phyloP scores from a whole-genome alignment of 2,329 filamentous ascomycete genomes.

The Sporothrix phasma region DNA sequence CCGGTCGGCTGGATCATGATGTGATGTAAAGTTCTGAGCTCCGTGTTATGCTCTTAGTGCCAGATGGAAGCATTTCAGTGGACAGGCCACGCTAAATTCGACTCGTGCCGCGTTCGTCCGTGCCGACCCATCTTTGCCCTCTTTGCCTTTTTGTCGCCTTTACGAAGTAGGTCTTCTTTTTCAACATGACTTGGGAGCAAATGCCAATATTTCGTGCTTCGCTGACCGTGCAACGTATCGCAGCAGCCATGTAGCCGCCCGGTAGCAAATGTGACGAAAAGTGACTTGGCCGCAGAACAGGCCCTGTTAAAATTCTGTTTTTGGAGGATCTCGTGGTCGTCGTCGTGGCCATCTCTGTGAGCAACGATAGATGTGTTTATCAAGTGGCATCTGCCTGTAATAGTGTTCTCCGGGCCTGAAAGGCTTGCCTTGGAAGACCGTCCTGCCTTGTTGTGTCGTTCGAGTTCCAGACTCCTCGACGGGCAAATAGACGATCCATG shows the following conservation, averaged over 20 bases:
- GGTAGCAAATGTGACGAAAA: neutral
- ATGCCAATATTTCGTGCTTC: neutral
- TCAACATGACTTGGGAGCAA: neutral
- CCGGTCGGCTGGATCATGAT: too few species aligned
- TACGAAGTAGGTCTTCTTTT: neutral
- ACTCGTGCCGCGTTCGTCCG: conserved; percentile 3
- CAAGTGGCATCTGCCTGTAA: neutral
- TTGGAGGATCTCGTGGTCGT: neutral
- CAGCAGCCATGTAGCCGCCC: conserved; percentile 6
- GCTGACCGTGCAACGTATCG: conserved; percentile 1
- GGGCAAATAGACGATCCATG: neutral
- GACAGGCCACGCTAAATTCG: neutral
- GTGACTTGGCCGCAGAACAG: neutral
- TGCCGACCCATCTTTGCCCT: neutral
- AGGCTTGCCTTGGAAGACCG: too few species aligned
- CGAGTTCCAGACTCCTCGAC: neutral
- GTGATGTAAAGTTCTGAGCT: too few species aligned
- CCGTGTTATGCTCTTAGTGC: too few species aligned
- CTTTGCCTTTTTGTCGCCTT: neutral
- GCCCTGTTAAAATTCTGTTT: neutral
- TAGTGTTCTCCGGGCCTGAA: neutral
- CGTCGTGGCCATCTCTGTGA: neutral
- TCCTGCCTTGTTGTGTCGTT: neutral
- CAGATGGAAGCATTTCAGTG: neutral
- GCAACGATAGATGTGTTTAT: neutral